A percentile compares a stretch with the other conserved stretches of the same genome.
phyloP scores from a whole-genome alignment of 225 moss, liverwort and hornwort species.

The Sphagnum contortum region DNA sequence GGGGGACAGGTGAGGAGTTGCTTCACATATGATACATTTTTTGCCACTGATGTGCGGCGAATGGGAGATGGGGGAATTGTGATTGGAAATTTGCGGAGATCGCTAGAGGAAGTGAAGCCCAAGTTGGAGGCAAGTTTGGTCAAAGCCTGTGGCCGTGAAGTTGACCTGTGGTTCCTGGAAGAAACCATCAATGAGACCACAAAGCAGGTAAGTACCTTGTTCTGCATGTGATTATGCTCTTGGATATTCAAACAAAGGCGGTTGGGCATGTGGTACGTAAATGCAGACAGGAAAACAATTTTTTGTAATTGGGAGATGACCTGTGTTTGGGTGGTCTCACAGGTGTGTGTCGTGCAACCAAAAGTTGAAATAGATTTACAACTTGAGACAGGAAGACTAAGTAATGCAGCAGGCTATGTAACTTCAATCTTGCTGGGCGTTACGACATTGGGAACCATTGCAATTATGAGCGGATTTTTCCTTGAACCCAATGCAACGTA shows the following conservation, averaged over 20 bases:
- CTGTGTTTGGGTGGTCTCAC: background rate
- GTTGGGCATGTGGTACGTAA: no score
- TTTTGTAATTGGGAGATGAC: no score
- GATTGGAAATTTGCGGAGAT: conserved; percentile 74
- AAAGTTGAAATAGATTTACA: conserved; percentile 85
- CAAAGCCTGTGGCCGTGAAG: conserved; percentile 70
- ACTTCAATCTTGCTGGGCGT: conserved; percentile 54
- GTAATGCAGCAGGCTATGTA: conserved; percentile 58
- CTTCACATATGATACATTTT: conserved; percentile 84
- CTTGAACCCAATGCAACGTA: conserved; percentile 61
- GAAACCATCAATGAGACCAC: conserved; percentile 56
- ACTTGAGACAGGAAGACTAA: conserved; percentile 53
- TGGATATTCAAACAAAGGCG: no score
- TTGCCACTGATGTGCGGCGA: conserved; percentile 70
- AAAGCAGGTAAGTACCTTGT: conserved; percentile 47
- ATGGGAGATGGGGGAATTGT: conserved; percentile 96
- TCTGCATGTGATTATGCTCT: background rate
- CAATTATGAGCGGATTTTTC: conserved; percentile 88
- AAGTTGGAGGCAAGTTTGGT: conserved; percentile 58
- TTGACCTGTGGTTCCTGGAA: conserved; percentile 95
- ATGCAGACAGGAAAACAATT: no score
- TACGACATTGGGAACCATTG: conserved; percentile 76
- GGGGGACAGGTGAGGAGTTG: conserved; percentile 44
- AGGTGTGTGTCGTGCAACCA: conserved; percentile 95
- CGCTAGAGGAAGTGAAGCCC: conserved; percentile 77